Base-by-base conservation (phyloP, 345 rosid species). In the Erodium maritimum region DNA sequence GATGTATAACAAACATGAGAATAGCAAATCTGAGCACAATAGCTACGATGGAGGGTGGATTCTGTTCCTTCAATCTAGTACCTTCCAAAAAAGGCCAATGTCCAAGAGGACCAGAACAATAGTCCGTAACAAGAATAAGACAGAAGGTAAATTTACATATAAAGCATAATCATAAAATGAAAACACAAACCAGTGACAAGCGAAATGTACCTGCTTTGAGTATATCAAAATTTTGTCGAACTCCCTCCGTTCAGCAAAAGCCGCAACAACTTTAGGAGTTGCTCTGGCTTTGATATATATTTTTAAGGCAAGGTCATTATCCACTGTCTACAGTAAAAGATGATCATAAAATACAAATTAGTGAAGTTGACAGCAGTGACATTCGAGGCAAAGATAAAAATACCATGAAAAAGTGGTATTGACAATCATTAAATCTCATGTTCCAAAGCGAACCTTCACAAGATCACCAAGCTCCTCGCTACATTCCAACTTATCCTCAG, bases 381-480 rank as follows among this genome's bases (percentile, higher is more conserved):
- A 37, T 42, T 42, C 14, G 52, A 54, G n/a, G 20, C 19, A 19
- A 21, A 16, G 19, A 63, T 54, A 16, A 0, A 42, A 5, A 50
- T 12, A 23, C 21, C 21, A 22, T 18, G 37, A 53, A 24, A 22
- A 50, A 29, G 17, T 48, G 13, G 48, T 14, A 10, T 42, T 42
- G 48, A 42, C 3, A 7, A 42, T 42, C 14, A 42, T 42, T 42
- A 13, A 42, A 42, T 9, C 17, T 3, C 48, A 42, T 1, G 3
- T 54, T 42, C 21, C 45, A 58, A 68, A 67, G 50, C 80, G 65
- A 75, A 90, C 99, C 96, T 94, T 94, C 71, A 90, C 99, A 66
- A 94, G 95, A 71, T 94, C 99, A 54, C 99, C 99, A 56, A 94
- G 93, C 67, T 94, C 99, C 76, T 94, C 99, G 45, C 90, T 90